Conservation (phyloP, 371 early-diverging fungal genomes). For the Coemansia sp. region DNA sequence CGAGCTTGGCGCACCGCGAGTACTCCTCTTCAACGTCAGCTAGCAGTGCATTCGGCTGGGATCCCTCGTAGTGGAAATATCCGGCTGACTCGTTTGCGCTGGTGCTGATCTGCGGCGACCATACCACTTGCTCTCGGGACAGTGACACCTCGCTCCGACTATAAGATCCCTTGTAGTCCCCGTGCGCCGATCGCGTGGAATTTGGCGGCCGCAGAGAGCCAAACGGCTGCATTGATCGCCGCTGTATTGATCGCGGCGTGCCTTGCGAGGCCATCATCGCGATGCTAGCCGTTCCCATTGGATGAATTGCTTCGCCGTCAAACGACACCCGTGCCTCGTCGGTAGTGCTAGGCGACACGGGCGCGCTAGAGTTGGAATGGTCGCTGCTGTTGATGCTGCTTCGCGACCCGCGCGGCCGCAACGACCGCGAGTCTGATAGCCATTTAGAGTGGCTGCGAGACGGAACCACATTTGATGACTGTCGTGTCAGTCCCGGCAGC, state of each 20-base stretch:
- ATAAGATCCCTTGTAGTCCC: slow-evolving; percentile 24
- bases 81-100: slow-evolving; percentile 29
- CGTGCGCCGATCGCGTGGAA: slow-evolving; percentile 16
- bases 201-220: slow-evolving; percentile 22
- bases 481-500: slow-evolving; percentile 20
- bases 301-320: slow-evolving; percentile 33
- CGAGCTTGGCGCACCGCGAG: neutral
- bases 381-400: slow-evolving; percentile 26
- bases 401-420: slow-evolving; percentile 24
- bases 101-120: slow-evolving; percentile 44
- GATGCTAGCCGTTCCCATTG: slow-evolving; percentile 21
- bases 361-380: slow-evolving; percentile 22
- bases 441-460: slow-evolving; percentile 10
- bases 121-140: slow-evolving; percentile 41
- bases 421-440: slow-evolving; percentile 8
- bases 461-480: slow-evolving; percentile 10
- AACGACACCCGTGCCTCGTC: slow-evolving; percentile 39
- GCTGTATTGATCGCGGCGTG: slow-evolving; percentile 8
- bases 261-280: slow-evolving; percentile 20
- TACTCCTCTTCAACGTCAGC: slow-evolving; percentile 32
- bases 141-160: slow-evolving; percentile 41
- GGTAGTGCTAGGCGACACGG: slow-evolving; percentile 27
- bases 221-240: slow-evolving; percentile 25
- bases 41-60: slow-evolving; percentile 9
- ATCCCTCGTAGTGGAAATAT: slow-evolving; percentile 5